These are phyloP conservation scores for Mycena vitilis DNA, from an alignment of 768 basidiomycete genomes.

Conservation along the genomic window DNA sequence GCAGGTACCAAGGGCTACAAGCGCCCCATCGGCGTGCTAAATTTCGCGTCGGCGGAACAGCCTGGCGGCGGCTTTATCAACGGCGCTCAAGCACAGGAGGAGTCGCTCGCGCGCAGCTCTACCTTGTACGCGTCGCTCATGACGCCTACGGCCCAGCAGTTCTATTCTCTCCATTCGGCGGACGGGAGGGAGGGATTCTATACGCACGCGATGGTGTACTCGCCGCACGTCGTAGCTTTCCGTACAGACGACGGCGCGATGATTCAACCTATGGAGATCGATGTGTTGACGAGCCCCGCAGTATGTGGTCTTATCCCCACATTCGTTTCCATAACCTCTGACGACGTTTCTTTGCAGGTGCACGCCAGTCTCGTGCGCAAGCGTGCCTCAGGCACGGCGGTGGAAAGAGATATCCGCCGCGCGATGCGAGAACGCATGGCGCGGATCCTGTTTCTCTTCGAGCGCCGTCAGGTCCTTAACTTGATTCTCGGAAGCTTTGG, in stretches of 20 bases:
- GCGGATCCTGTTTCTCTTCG: conserved; percentile 62
- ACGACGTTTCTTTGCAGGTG: conserved; percentile 40
- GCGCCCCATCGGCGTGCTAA: conserved; percentile 69
- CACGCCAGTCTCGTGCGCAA: conserved; percentile 66
- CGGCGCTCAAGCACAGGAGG: conserved; percentile 84
- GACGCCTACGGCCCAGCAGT: conserved; percentile 64
- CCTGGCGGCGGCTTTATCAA: conserved; percentile 73
- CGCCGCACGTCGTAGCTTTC: conserved; percentile 71
- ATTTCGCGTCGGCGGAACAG: conserved; percentile 81
- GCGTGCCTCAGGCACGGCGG: background rate
- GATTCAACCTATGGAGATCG: conserved; percentile 67
- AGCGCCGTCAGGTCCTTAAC: conserved; percentile 56
- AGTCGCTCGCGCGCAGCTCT: conserved; percentile 82
- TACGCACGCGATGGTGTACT: conserved; percentile 83
- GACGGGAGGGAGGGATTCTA: conserved; percentile 68
- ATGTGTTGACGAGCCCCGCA: conserved; percentile 78
- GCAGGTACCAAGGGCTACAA: conserved; percentile 33
- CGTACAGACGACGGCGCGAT: conserved; percentile 71
- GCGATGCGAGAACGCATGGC: conserved; percentile 68
- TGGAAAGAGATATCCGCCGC: conserved; percentile 12
- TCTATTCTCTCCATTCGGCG: conserved; percentile 70
- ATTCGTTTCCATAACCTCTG: no score
- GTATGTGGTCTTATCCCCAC: conserved; percentile 37
- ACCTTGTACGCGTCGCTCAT: conserved; percentile 74
- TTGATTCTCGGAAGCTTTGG: conserved; percentile 67